Percentiles rank a stretch among this genome's conserved stretches.
These are phyloP conservation scores for Boletus fagicola DNA, from an alignment of 768 basidiomycete species.

Conservation along the genomic window DNA sequence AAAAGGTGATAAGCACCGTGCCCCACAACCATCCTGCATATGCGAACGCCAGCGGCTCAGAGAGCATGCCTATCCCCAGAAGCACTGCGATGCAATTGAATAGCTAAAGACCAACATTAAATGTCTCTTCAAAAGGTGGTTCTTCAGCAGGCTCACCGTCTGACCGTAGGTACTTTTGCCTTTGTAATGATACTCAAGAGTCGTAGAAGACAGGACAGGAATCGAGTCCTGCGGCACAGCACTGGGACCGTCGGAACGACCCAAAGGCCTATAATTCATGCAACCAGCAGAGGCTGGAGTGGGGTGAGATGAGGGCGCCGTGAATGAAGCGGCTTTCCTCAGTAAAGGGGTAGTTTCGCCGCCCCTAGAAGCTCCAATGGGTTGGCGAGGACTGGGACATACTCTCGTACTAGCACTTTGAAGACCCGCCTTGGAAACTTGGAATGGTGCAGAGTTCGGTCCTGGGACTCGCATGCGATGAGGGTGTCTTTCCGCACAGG, in stretches of 20 bases:
- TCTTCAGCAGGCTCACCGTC: conserved; percentile 44
- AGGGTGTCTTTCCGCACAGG: conserved; percentile 9
- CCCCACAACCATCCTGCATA: conserved; percentile 89
- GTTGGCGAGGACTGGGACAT: neutral
- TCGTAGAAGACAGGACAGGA: conserved; percentile 1
- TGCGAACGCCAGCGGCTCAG: conserved; percentile 87
- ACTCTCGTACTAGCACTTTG: conserved; percentile 21
- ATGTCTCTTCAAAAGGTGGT: neutral
- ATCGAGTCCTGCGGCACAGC: conserved; percentile 2
- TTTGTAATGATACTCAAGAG: conserved; percentile 30
- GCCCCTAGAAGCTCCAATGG: neutral
- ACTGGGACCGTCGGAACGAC: neutral
- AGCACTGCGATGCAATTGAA: conserved; percentile 88
- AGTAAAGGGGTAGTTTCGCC: conserved; percentile 41
- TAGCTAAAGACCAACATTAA: conserved; percentile 45
- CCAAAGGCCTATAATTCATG: neutral
- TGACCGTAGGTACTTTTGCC: conserved; percentile 74
- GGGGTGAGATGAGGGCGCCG: conserved; percentile 15
- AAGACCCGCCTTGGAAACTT: conserved; percentile 19
- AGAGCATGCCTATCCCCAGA: conserved; percentile 85
- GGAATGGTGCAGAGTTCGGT: neutral
- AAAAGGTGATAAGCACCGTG: conserved; percentile 67
- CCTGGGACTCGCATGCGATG: neutral
- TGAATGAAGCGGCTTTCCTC: conserved; percentile 38
- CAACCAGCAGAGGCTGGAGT: neutral